Evolutionary conservation across 1,139 yeast species (phyloP).

Genomic region (Nakaseomyces nivariensis): DNA sequence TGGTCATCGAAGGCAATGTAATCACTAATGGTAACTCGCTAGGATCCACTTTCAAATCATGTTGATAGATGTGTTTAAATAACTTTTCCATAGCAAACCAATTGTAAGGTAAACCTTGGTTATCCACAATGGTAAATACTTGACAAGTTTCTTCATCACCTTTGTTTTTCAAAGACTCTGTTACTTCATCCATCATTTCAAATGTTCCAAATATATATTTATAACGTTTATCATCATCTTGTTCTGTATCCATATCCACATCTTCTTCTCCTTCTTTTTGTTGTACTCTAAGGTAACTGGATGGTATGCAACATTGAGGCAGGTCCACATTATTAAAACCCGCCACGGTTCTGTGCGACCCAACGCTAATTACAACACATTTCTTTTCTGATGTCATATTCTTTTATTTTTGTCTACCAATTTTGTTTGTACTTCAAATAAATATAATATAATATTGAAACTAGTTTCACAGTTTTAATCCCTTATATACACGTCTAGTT

Average conservation of each 20-base stretch:
- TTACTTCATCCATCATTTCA: constrained; percentile 32
- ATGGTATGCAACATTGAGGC: constrained; percentile 50
- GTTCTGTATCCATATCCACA: not conserved
- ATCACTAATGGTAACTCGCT: constrained; percentile 53
- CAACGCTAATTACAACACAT: constrained; percentile 56
- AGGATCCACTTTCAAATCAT: constrained; percentile 39
- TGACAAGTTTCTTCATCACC: constrained; percentile 32
- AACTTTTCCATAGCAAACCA: constrained; percentile 50
- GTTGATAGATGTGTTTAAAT: constrained; percentile 48
- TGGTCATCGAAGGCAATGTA: constrained; percentile 47
- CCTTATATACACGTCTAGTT: not conserved
- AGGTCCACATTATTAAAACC: constrained; percentile 60
- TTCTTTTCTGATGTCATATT: constrained; percentile 13
- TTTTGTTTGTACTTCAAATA: not conserved
- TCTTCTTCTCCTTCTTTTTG: not conserved
- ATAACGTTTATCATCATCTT: constrained; percentile 15
- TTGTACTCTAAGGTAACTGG: constrained; percentile 37
- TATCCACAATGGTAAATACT: constrained; percentile 50
- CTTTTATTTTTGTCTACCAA: not conserved
- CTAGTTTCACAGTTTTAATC: too few species aligned
- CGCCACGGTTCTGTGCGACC: constrained; percentile 55
- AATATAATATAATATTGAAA: too few species aligned
- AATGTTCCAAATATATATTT: constrained; percentile 40
- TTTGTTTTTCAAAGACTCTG: constrained; percentile 19
- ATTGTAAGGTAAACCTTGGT: constrained; percentile 54